These are phyloP conservation scores for Candida piceae DNA, from an alignment of 805 yeast species.

Conservation along the genomic window DNA sequence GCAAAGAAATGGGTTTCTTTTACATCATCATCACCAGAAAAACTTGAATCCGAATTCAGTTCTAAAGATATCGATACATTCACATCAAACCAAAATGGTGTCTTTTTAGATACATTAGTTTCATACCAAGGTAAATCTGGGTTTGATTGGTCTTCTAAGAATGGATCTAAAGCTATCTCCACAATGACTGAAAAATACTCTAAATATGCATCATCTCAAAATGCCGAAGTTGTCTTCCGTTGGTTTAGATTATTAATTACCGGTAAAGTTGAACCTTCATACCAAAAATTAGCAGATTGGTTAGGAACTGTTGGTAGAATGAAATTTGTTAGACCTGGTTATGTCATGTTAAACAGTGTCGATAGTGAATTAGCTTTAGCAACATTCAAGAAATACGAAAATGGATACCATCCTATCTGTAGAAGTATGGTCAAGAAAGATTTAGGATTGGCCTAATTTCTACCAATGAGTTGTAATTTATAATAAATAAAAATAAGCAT, in stretches of 20 bases:
- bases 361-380: slow-evolving; percentile 59
- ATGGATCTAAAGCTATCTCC: slow-evolving; percentile 30
- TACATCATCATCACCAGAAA: slow-evolving; percentile 26
- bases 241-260: slow-evolving; percentile 66
- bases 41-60: slow-evolving; percentile 34
- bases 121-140: slow-evolving; percentile 44
- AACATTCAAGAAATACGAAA: slow-evolving; percentile 57
- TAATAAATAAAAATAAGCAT: too few species aligned
- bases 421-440: slow-evolving; percentile 80
- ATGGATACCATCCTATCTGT: slow-evolving; percentile 80
- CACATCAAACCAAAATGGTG: slow-evolving; percentile 71
- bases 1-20: slow-evolving; percentile 60
- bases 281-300: slow-evolving; percentile 68
- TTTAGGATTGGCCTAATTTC: slow-evolving; percentile 37
- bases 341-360: slow-evolving; percentile 56
- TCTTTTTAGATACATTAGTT: slow-evolving; percentile 67
- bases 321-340: slow-evolving; percentile 91
- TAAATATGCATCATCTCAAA: slow-evolving; percentile 48
- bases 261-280: slow-evolving; percentile 42
- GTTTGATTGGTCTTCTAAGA: slow-evolving; percentile 27
- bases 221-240: slow-evolving; percentile 79
- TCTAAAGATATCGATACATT: slow-evolving; percentile 49
- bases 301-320: slow-evolving; percentile 88
- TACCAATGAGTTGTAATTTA: too few species aligned
- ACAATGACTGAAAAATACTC: slow-evolving; percentile 31